Conservation (phyloP, 176 grass and related monocot species). For the Carex littledalei region DNA sequence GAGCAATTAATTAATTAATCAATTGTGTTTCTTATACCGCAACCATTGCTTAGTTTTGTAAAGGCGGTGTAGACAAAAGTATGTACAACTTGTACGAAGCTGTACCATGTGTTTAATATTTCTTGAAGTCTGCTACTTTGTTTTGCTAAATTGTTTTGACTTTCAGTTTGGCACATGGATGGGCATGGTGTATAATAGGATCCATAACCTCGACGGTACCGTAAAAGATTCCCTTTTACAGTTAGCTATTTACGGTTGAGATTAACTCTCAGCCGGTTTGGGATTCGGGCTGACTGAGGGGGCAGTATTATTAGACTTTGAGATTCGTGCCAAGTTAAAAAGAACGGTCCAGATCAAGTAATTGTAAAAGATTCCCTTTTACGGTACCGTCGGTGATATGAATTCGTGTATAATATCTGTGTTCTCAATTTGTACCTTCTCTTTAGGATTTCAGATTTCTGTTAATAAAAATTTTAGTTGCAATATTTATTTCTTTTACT, state of each 20-base stretch:
- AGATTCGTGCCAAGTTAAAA: too few relatives aligned
- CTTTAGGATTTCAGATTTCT: background rate
- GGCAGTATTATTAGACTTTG: too few relatives aligned
- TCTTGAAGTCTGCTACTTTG: background rate
- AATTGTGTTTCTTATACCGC: background rate
- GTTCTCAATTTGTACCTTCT: background rate
- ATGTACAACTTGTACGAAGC: background rate
- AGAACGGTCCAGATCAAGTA: too few relatives aligned
- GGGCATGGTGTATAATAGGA: background rate
- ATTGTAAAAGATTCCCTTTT: too few relatives aligned
- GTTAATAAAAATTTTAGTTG: background rate
- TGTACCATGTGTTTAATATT: background rate
- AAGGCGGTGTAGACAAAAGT: background rate
- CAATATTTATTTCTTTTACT: background rate
- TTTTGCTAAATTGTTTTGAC: background rate
- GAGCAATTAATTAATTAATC: conserved; percentile 2
- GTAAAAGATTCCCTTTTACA: too few relatives aligned
- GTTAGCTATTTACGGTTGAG: too few relatives aligned
- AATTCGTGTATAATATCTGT: background rate
- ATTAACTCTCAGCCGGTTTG: too few relatives aligned
- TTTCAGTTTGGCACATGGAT: background rate
- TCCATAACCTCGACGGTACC: too few relatives aligned
- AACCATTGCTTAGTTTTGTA: background rate
- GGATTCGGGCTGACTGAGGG: too few relatives aligned
- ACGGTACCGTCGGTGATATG: too few relatives aligned